Evolutionary conservation across 306 rosid species (phyloP), one percentile per base, ranked within the genome.

Genomic region (Cicer chorassanicum): DNA sequence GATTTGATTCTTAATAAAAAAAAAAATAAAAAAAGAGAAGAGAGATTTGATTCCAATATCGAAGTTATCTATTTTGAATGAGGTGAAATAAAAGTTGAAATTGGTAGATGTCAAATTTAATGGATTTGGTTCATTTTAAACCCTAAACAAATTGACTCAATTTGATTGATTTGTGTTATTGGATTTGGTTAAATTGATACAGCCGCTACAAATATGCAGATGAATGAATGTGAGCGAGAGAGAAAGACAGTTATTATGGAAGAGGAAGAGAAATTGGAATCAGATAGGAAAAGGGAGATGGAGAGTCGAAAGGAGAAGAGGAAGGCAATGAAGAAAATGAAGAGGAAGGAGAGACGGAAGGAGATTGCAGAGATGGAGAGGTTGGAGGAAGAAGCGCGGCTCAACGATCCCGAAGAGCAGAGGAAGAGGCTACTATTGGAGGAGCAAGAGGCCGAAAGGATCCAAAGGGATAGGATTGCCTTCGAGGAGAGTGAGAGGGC

Each of bases 301-400:
- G 15, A 21, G 85, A 77, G 77, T 64, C 85, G 98, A 74, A 91
- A 87, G 89, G 96, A 91, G 87, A 94, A 90, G 86, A 85, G 97
- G 85, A 94, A 91, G 78, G 88, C 86, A 39, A 13, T 78, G 79
- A 94, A 90, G 92, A 91, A 86, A 80, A 73, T 82, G 84, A 94
- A 86, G 86, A 83, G 98, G 70, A 89, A 91, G 85, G 88, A 83
- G 75, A 38, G 60, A 1, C 72, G 98, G 79, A 87, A 87, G 79
- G 93, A 90, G 68, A 76, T 63, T 5, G 98, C 98, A 1, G 77
- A 62, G 45, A 86, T 44, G 75, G 85, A 73, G 80, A 86, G 83
- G 1, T 74, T 69, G 77, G 91, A 93, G 74, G 86, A 86, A 49
- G 96, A 87, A 63, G 89, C 75, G 4, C 82, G 78, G 41, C 81